Base-by-base conservation (phyloP, 495 filamentous ascomycete genomes). In the Darksidea phi region DNA sequence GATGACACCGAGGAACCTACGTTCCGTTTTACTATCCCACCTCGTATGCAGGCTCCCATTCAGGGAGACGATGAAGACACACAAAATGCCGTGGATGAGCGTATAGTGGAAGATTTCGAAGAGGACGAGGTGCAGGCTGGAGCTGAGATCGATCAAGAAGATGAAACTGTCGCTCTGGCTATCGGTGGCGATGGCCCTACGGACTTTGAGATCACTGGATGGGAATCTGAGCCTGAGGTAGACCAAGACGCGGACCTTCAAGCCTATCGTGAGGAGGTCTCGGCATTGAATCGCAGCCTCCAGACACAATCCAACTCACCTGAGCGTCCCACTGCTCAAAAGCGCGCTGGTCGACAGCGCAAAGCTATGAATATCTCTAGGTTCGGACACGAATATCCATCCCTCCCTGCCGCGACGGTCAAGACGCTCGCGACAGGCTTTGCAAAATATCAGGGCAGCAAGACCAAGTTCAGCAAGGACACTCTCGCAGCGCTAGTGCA, bases 371-470 rank as follows among this genome's bases (percentile, higher is more conserved):
- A 84, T 61, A 67, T 88, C n/a, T 92, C 91, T 2, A 78, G 81
- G 54, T 76, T 89, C 66, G 88, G 90, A 4, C 86, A 88, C 54
- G 81, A 85, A 48, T 88, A 92, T 55, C 88, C 89, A 1, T 86
- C 85, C 18, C 75, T 96, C 28, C 88, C 90, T 1, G 73, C 80
- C 13, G 78, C 80, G 0, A 81, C 89, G 13, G 82, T 94, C 36
- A 89, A 88, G 69, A 86, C 87, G 64, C 73, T 96, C 24, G 89
- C 90, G 25, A 86, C 81, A 17, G 86, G 78, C 0, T 89, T 90
- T 58, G 79, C 83, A 24, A 85, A 84, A 51, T 78, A 80, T 10
- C 78, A 80, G 55, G 82, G 84, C 41, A 79, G 74, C 43, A 89
- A 85, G 61, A 72, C 81, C 0, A 87, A 83, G 63, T 83, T 96